These are phyloP conservation scores for Lagenaria siceraria DNA, from an alignment of 306 rosid species.

Conservation along the genomic window DNA sequence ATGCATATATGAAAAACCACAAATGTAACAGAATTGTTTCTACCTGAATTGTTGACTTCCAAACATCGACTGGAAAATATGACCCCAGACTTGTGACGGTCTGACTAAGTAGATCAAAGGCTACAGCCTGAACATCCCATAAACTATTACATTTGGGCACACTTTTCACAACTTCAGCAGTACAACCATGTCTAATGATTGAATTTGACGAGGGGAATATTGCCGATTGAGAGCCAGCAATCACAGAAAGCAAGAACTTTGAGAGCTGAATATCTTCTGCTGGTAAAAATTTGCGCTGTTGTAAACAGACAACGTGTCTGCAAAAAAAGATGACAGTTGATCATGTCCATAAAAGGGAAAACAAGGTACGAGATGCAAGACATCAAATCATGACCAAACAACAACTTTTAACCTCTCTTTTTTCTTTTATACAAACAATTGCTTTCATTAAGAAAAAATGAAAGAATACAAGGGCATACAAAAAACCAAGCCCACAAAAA, in stretches of 20 bases:
- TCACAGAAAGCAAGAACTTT: conserved; percentile 56
- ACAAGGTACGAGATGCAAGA: neutral
- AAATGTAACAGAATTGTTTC: neutral
- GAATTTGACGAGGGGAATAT: conserved; percentile 21
- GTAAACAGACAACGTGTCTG: conserved; percentile 38
- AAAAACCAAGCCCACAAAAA: too few species aligned
- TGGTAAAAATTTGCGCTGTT: conserved; percentile 34
- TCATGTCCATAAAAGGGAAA: neutral
- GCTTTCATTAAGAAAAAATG: too few species aligned
- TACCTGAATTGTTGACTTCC: conserved; percentile 73
- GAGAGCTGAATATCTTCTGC: conserved; percentile 47
- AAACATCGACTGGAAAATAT: conserved; percentile 45
- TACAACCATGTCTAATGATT: conserved; percentile 18
- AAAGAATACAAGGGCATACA: too few species aligned
- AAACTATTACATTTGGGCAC: conserved; percentile 26
- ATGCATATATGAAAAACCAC: neutral
- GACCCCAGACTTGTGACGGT: conserved; percentile 52
- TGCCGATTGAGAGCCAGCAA: conserved; percentile 34
- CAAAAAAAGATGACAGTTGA: neutral
- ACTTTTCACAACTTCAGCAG: conserved; percentile 23
- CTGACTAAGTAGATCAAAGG: conserved; percentile 62
- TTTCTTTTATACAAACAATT: too few species aligned
- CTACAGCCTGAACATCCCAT: conserved; percentile 57
- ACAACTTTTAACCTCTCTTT: neutral
- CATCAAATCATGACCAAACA: neutral